Conservation (phyloP, 2,329 filamentous ascomycete genomes). For the Graphilbum fragrans region DNA sequence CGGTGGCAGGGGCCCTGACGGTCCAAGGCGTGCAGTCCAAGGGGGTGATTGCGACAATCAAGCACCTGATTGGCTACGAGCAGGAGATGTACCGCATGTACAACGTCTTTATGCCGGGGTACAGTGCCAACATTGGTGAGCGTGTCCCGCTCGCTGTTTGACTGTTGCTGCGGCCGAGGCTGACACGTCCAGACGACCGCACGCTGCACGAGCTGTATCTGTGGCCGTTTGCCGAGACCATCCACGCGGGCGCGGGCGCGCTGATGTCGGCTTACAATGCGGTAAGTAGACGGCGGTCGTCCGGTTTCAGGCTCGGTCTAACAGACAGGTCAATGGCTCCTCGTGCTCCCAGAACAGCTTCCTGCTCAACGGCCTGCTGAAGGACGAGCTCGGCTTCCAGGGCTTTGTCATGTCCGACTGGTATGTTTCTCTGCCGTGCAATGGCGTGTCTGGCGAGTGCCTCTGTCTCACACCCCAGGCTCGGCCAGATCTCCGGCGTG, state of each 20-base stretch:
- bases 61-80: constrained; percentile 40
- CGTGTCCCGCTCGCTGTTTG: constrained; percentile 29
- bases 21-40: constrained; percentile 56
- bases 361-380: constrained; percentile 68
- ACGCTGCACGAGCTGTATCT: constrained; percentile 60
- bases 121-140: too few species aligned
- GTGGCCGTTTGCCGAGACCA: constrained; percentile 75
- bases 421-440: too few species aligned
- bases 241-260: constrained; percentile 71
- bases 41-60: constrained; percentile 42
- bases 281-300: too few species aligned
- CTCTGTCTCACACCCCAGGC: constrained; percentile 13
- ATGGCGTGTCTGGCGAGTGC: too few species aligned
- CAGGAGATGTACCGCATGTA: constrained; percentile 60
- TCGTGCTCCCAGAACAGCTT: constrained; percentile 60
- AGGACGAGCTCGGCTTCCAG: constrained; percentile 79
- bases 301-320: too few species aligned
- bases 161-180: too few species aligned
- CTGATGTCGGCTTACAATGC: constrained; percentile 80
- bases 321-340: too few species aligned
- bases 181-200: constrained; percentile 41
- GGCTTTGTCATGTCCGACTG: constrained; percentile 71
- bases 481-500: constrained; percentile 74
- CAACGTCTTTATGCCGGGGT: too few species aligned
- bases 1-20: constrained; percentile 64